Conservation (phyloP, 768 basidiomycete species). For the Mycena vulgaris region DNA sequence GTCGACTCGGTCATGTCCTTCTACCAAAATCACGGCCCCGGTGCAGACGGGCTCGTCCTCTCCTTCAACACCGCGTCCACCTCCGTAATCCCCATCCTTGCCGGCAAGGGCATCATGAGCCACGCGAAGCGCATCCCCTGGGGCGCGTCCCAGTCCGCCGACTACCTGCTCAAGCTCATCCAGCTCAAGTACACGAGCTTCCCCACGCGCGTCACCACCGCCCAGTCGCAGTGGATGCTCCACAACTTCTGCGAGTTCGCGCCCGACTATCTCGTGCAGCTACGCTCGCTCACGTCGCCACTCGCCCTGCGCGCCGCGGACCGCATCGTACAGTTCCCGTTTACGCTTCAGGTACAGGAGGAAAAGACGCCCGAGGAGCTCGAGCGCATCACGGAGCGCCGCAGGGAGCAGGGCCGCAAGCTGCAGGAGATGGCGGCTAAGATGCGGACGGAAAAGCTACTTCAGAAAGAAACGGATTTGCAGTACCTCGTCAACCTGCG, state of each 20-base stretch:
- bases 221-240: constrained; percentile 94
- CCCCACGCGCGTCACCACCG: constrained; percentile 83
- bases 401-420: constrained; percentile 89
- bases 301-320: constrained; percentile 73
- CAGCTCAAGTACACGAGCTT: constrained; percentile 97
- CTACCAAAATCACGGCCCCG: constrained; percentile 78
- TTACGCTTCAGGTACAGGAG: constrained; percentile 70
- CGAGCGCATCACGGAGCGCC: constrained; percentile 79
- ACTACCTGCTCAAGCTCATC: constrained; percentile 92
- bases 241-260: constrained; percentile 90
- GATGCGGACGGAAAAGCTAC: constrained; percentile 86
- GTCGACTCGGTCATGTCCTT: constrained; percentile 95
- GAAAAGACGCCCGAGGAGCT: constrained; percentile 96
- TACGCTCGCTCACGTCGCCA: constrained; percentile 81
- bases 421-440: constrained; percentile 94
- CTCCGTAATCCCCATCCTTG: constrained; percentile 89
- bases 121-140: constrained; percentile 94
- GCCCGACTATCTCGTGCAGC: constrained; percentile 77
- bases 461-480: constrained; percentile 84
- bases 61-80: constrained; percentile 95
- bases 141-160: constrained; percentile 92
- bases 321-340: constrained; percentile 92
- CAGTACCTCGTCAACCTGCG: constrained; percentile 75
- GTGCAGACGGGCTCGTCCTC: constrained; percentile 85
- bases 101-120: constrained; percentile 87